Evolutionary conservation across 306 rosid genomes (phyloP).

Genomic region (Sindora glabra): DNA sequence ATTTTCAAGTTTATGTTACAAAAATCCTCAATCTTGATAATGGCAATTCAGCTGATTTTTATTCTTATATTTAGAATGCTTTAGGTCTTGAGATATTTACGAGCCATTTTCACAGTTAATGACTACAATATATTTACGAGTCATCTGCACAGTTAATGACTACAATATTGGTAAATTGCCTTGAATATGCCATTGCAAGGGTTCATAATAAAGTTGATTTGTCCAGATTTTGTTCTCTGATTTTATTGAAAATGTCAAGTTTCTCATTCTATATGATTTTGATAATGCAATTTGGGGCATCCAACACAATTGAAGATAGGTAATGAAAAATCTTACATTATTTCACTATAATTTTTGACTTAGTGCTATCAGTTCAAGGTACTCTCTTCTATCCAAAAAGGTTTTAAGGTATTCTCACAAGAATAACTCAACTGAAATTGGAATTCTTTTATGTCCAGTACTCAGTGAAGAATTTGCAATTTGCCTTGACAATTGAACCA

Average conservation of each 20-base stretch:
- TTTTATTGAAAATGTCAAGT: neutral
- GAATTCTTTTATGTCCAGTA: conserved; percentile 28
- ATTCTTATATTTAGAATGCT: neutral
- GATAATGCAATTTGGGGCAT: neutral
- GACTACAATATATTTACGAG: neutral
- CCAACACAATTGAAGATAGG: neutral
- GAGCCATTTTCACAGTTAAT: neutral
- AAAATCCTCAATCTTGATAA: neutral
- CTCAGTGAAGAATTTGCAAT: conserved; percentile 55
- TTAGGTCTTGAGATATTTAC: neutral
- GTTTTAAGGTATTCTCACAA: neutral
- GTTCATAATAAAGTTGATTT: neutral
- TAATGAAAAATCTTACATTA: neutral
- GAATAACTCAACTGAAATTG: neutral
- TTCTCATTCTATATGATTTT: neutral
- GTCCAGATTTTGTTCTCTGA: neutral
- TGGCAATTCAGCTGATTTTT: neutral
- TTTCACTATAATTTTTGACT: no score
- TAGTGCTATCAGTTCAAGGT: neutral
- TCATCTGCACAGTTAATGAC: neutral
- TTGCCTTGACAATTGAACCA: conserved; percentile 49
- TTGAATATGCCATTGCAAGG: neutral
- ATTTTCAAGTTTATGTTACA: neutral
- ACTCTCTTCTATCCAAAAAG: neutral
- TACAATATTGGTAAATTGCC: neutral